Evolutionary conservation across 768 basidiomycete genomes (phyloP), one percentile per base, ranked within the genome.

Genomic region (Lentinula boryana): DNA sequence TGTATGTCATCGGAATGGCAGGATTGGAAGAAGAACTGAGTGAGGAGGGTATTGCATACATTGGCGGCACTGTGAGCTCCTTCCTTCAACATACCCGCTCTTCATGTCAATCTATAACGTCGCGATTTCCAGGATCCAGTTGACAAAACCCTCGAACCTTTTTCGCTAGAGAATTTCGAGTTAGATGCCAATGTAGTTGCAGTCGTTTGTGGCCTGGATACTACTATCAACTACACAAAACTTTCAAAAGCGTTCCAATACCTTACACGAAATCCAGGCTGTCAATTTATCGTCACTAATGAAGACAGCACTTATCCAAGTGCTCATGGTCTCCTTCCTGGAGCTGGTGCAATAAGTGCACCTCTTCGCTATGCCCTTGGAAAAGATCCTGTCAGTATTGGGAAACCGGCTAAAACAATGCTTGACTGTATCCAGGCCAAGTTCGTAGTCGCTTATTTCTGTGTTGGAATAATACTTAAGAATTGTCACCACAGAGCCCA

Each of bases 201-300:
- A 9, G 96, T 99, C 13, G 79, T 98, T n/a, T 95, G 94, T 70
- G 96, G 96, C 1, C 82, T 95, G 27, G 96, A 98, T 74, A 82
- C 81, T 23, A 77, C 80, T 65, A 80, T 97, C 70, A 97, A 93
- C 74, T 99, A 98, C 76, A 93, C 90, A 58, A 99, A 99, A 75
- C 77, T 93, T 57, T 90, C 89, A 10, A 96, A 94, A 73, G 97
- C 94, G 4, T 93, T 91, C 74, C 86, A 89, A 68, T 96, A 95
- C 73, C 80, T 98, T 55, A 86, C 83, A 43, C 83, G 85, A n/a
- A 88, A 92, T 74, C 81, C 85, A 18, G 86, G 76, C 21, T 93
- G 91, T 67, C 81, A 80, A 38, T 98, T 98, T 74, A 82, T 99
- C 62, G 88, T 85, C 40, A 98, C 96, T 3, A 98, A 98, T 69